Evolutionary conservation across 2,329 filamentous ascomycete species (phyloP).

Genomic region (Hymenoscyphus repandus): DNA sequence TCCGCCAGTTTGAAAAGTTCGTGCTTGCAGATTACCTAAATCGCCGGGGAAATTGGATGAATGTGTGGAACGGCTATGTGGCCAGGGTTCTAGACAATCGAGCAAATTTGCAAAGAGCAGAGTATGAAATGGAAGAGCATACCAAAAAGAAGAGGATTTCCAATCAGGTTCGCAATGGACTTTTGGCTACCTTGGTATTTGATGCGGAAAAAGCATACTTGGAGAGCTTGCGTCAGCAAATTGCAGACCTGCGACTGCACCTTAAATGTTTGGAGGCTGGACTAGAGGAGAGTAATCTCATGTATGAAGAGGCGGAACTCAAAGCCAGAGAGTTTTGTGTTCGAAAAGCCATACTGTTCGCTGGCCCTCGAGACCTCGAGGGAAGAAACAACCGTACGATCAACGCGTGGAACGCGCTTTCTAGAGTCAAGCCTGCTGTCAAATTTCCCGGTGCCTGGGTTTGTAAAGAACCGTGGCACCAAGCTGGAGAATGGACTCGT

Average conservation of each 20-base stretch:
- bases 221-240: background rate
- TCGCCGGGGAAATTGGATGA: too few relatives aligned
- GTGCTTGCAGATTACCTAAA: too few relatives aligned
- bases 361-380: conserved; percentile 18
- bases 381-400: conserved; percentile 17
- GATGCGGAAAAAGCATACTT: background rate
- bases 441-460: conserved; percentile 3
- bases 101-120: too few relatives aligned
- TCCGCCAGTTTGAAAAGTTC: too few relatives aligned
- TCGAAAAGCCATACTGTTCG: conserved; percentile 17
- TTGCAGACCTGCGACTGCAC: conserved; percentile 4
- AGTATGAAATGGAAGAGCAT: too few relatives aligned
- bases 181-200: too few relatives aligned
- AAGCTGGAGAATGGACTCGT: conserved; percentile 18
- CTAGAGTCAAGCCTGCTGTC: conserved; percentile 9
- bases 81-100: too few relatives aligned
- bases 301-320: conserved; percentile 17
- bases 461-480: conserved; percentile 19
- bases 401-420: conserved; percentile 21
- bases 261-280: conserved; percentile 5
- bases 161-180: too few relatives aligned
- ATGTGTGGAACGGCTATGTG: too few relatives aligned
- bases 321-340: conserved; percentile 6
- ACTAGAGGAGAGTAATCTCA: conserved; percentile 6
- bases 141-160: too few relatives aligned